These are phyloP conservation scores for Citrullus amarus DNA, from an alignment of 306 rosid species.

Conservation along the genomic window DNA sequence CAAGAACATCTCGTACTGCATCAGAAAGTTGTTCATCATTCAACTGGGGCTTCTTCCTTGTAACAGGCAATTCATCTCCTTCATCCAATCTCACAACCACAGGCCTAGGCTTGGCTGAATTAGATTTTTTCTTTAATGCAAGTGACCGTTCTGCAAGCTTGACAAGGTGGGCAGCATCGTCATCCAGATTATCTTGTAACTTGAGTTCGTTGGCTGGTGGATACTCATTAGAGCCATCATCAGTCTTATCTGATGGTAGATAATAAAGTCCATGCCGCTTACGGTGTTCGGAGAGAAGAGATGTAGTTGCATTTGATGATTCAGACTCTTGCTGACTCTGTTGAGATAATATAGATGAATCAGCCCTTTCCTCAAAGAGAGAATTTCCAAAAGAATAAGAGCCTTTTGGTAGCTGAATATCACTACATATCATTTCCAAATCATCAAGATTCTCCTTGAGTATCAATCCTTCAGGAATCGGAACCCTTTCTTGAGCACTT, in stretches of 20 bases:
- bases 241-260: constrained; percentile 67
- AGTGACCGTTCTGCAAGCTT: constrained; percentile 66
- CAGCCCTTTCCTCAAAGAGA: constrained; percentile 17
- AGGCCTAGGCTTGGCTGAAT: constrained; percentile 71
- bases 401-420: constrained; percentile 38
- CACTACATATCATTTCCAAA: constrained; percentile 47
- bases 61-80: constrained; percentile 39
- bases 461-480: constrained; percentile 64
- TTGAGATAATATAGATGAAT: constrained; percentile 25
- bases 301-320: constrained; percentile 52
- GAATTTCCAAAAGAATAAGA: constrained; percentile 33
- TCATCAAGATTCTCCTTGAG: constrained; percentile 66
- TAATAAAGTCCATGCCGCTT: constrained; percentile 83
- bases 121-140: constrained; percentile 54
- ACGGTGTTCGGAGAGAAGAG: constrained; percentile 69
- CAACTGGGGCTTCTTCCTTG: constrained; percentile 32
- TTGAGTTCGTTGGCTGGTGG: constrained; percentile 73
- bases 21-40: constrained; percentile 61
- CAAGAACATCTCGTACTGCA: constrained; percentile 55
- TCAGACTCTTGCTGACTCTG: constrained; percentile 35
- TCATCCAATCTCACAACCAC: constrained; percentile 82
- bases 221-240: constrained; percentile 36
- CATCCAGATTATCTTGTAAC: constrained; percentile 21
- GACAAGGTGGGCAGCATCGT: constrained; percentile 50
- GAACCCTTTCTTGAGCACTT: constrained; percentile 71